These are phyloP conservation scores for Quambalaria eucalypti DNA, from an alignment of 1,284 basidiomycete genomes.

Conservation along the genomic window DNA sequence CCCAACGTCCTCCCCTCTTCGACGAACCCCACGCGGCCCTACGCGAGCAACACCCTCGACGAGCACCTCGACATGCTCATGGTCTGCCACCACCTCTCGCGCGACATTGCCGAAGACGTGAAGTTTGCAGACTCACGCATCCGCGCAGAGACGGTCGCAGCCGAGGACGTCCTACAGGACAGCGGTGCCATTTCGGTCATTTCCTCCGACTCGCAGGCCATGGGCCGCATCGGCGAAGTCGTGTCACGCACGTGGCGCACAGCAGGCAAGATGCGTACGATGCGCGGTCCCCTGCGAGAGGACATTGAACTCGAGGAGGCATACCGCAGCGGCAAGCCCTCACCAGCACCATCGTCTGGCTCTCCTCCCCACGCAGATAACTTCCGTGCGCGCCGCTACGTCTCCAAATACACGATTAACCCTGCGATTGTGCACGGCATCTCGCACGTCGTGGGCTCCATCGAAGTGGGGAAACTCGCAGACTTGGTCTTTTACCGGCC, in stretches of 20 bases:
- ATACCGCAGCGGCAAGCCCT: slow-evolving; percentile 35
- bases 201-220: slow-evolving; percentile 87
- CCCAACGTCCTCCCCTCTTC: slow-evolving; percentile 91
- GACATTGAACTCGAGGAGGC: slow-evolving; percentile 50
- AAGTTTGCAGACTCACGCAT: slow-evolving; percentile 97
- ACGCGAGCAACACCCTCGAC: slow-evolving; percentile 81
- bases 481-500: slow-evolving; percentile 93
- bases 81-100: slow-evolving; percentile 55
- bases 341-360: too few relatives aligned
- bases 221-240: slow-evolving; percentile 91
- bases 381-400: slow-evolving; percentile 88
- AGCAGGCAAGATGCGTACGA: slow-evolving; percentile 81
- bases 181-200: slow-evolving; percentile 90
- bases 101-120: slow-evolving; percentile 66
- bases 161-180: slow-evolving; percentile 94
- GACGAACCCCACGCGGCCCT: slow-evolving; percentile 93
- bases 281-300: slow-evolving; percentile 61
- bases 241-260: slow-evolving; percentile 89
- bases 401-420: slow-evolving; percentile 95
- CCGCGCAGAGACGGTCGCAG: slow-evolving; percentile 88
- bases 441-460: slow-evolving; percentile 73
- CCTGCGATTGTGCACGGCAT: slow-evolving; percentile 96
- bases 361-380: slow-evolving; percentile 61
- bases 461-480: slow-evolving; percentile 73
- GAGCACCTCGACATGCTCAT: slow-evolving; percentile 98